Evolutionary conservation across 352 stramenopile genomes (phyloP).

Genomic region (Phytophthora palmivora): DNA sequence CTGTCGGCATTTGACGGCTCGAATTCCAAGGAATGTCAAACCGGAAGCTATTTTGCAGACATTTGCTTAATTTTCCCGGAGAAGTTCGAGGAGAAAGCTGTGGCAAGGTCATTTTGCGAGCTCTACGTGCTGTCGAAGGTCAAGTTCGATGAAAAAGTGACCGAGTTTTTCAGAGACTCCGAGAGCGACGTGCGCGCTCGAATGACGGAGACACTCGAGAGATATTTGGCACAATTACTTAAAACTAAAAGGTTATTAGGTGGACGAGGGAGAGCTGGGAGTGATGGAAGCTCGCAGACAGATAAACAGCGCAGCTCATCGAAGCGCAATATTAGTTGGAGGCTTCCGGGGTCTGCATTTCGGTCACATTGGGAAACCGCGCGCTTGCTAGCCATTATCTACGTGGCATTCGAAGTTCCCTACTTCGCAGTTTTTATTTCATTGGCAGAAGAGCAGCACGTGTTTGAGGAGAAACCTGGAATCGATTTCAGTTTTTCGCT

Average conservation of each 20-base stretch:
- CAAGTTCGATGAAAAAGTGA: constrained; percentile 69
- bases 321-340: constrained; percentile 34
- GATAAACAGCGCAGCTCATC: not conserved
- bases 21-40: constrained; percentile 65
- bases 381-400: constrained; percentile 52
- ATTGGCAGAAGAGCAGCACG: constrained; percentile 51
- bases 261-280: constrained; percentile 32
- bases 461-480: constrained; percentile 49
- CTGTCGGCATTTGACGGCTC: constrained; percentile 61
- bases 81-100: constrained; percentile 72
- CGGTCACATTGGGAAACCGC: constrained; percentile 59
- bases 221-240: constrained; percentile 61
- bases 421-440: constrained; percentile 75
- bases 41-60: constrained; percentile 74
- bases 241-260: constrained; percentile 84
- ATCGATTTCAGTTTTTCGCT: constrained; percentile 41
- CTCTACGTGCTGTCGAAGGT: constrained; percentile 80
- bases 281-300: constrained; percentile 13
- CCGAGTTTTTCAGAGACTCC: too few species aligned
- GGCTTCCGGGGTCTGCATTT: constrained; percentile 57
- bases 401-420: constrained; percentile 70
- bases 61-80: constrained; percentile 63
- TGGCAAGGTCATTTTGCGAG: constrained; percentile 86
- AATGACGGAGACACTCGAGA: constrained; percentile 60
- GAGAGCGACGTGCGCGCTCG: constrained; percentile 30